Evolutionary conservation across 352 stramenopile genomes (phyloP).

Genomic region (Phytophthora boehmeriae): DNA sequence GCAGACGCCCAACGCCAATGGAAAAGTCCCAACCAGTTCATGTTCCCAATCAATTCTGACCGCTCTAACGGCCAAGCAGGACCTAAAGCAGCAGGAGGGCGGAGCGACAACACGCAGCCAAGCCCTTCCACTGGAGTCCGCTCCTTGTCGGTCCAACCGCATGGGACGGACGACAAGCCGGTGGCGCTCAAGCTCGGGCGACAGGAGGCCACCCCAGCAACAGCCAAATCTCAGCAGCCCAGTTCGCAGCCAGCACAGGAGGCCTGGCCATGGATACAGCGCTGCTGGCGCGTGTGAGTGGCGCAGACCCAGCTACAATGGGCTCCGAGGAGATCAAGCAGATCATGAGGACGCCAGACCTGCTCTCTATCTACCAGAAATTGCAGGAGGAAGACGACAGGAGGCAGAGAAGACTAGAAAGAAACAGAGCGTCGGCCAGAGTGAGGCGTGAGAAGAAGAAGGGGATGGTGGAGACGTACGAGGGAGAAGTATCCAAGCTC

Average conservation of each 20-base stretch:
- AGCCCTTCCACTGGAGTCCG: constrained; percentile 67
- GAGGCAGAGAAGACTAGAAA: constrained; percentile 73
- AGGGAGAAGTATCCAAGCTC: constrained; percentile 86
- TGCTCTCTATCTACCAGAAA: constrained; percentile 90
- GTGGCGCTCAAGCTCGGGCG: constrained; percentile 38
- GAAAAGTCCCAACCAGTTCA: constrained; percentile 67
- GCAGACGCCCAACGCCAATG: constrained; percentile 50
- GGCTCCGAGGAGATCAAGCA: constrained; percentile 87
- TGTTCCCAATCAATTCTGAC: constrained; percentile 40
- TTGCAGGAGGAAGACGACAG: constrained; percentile 87
- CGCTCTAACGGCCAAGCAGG: background rate
- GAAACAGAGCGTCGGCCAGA: constrained; percentile 80
- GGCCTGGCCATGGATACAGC: constrained; percentile 81
- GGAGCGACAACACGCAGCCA: constrained; percentile 11
- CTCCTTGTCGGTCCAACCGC: constrained; percentile 62
- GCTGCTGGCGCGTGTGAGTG: constrained; percentile 79
- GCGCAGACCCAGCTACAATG: constrained; percentile 77
- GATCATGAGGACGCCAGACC: constrained; percentile 84
- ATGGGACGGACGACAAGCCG: constrained; percentile 34
- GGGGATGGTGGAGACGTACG: constrained; percentile 88
- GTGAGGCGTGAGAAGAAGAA: constrained; percentile 90
- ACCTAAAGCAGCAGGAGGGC: constrained; percentile 1
- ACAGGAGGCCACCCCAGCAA: constrained; percentile 39
- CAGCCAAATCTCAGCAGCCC: constrained; percentile 68
- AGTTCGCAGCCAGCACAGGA: constrained; percentile 84